Evolutionary conservation across 2,329 filamentous ascomycete species (phyloP).

Genomic region (Fusarium nematophilum): DNA sequence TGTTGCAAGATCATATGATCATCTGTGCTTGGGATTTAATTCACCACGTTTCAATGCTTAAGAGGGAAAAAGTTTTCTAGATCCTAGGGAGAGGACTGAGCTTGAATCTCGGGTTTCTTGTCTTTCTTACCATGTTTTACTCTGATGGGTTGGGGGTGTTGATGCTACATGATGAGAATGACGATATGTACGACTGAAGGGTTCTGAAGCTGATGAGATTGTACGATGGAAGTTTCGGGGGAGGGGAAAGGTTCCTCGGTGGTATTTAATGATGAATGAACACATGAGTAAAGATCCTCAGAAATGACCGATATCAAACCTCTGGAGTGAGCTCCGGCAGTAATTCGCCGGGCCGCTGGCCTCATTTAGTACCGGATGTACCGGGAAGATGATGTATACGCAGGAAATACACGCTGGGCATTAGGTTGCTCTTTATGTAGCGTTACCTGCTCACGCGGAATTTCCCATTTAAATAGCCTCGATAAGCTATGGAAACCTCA

Average conservation of each 20-base stretch:
- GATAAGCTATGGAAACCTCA: too few relatives aligned
- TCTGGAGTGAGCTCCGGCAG: too few relatives aligned
- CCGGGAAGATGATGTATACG: too few relatives aligned
- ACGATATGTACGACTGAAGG: slow-evolving; percentile 17
- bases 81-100: neutral
- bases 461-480: too few relatives aligned
- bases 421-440: too few relatives aligned
- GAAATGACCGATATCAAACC: too few relatives aligned
- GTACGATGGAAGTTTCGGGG: slow-evolving; percentile 5
- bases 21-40: neutral
- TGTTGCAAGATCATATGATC: neutral
- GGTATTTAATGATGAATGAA: slow-evolving; percentile 23
- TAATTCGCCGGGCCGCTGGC: too few relatives aligned
- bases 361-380: too few relatives aligned
- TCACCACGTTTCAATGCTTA: slow-evolving; percentile 1
- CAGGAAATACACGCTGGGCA: too few relatives aligned
- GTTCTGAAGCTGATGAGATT: slow-evolving; percentile 4
- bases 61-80: slow-evolving; percentile 8
- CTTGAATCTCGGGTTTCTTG: neutral
- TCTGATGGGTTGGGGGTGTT: neutral
- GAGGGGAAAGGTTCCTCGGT: neutral
- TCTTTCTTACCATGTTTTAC: neutral
- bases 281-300: too few relatives aligned
- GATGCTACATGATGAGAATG: slow-evolving; percentile 27
- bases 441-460: too few relatives aligned